phyloP scores from a whole-genome alignment of 495 filamentous ascomycete genomes.

The Lasiosphaeris hirsuta region DNA sequence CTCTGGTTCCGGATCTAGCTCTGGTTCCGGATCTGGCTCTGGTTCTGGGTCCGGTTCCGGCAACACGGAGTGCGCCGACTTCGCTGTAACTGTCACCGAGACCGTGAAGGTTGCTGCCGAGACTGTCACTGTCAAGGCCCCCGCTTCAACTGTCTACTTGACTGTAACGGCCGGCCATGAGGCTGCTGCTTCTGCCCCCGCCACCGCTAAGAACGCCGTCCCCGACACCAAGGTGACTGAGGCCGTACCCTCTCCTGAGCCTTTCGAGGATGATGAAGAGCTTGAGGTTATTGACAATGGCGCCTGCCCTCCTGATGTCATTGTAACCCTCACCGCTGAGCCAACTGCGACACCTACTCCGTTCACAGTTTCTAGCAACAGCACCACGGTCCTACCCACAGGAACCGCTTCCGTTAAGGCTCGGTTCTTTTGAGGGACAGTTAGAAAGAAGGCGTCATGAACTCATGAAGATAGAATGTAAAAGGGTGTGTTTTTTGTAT shows the following conservation, averaged over 20 bases:
- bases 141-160: slow-evolving; percentile 42
- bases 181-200: not conserved
- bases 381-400: too few species aligned
- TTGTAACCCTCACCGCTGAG: slow-evolving; percentile 5
- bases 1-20: slow-evolving; percentile 17
- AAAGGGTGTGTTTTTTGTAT: too few species aligned
- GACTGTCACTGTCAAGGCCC: slow-evolving; percentile 29
- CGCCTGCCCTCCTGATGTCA: slow-evolving; percentile 5
- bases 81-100: slow-evolving; percentile 37
- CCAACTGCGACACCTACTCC: not conserved
- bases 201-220: not conserved
- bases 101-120: slow-evolving; percentile 32
- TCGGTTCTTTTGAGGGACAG: too few species aligned
- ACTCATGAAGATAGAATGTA: too few species aligned
- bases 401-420: too few species aligned
- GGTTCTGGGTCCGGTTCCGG: slow-evolving; percentile 20
- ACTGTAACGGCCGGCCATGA: slow-evolving; percentile 29
- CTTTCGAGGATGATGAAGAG: not conserved
- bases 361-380: too few species aligned
- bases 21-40: slow-evolving; percentile 18
- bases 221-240: not conserved
- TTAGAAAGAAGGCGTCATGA: too few species aligned
- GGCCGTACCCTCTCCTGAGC: not conserved
- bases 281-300: too few species aligned
- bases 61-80: slow-evolving; percentile 26